Base-by-base conservation (phyloP, 2,329 filamentous ascomycete genomes). In the Colletotrichum sp. region DNA sequence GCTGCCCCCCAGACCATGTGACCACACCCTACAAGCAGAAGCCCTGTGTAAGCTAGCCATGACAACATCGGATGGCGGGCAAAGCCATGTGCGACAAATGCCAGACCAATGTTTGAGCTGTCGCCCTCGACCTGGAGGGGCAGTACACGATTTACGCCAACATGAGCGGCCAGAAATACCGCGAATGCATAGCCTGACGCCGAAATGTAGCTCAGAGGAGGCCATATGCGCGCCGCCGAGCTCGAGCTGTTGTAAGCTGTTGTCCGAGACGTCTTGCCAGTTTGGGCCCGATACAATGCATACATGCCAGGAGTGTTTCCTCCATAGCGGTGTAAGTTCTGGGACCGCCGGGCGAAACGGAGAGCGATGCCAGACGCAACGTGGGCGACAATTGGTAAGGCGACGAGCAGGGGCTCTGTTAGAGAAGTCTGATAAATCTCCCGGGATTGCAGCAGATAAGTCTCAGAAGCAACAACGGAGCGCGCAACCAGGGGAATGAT, bases 341-440 rank as follows among this genome's bases (percentile, higher is more conserved):
- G 92, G 16, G 91, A 89, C 24, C 95, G 90, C 28, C 96, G 91
- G 77, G 96, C 89, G 7, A 98, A 88, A 16, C 97, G 94, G 60
- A 98, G 87, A 0, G 92, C 92, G 8, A 98, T 82, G 44, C 96
- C 96, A 0, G 95, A 94, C 16, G 90, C 88, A 59, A 98, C 88
- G 83, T 99, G 96, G 4, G 93, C 90, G 74, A 93, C 83, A 26
- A 98, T 87, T 3, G 96, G 96, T 3, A 95, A 84, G 59, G 90
- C 92, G 76, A 99, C 91, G 77, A 99, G 89, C 24, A 98, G 86
- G 5, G 95, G 95, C 82, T 98, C 96, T 68, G 94, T 89, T 18
- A 95, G 87, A 3, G 93, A 90, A 2, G 95, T 96, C 84, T 98
- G 96, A 87, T 99, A 99, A 84, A 97, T 93, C 65, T 98, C 96